phyloP scores from a whole-genome alignment of 1,139 yeast genomes.

The Hansenula sp. region DNA sequence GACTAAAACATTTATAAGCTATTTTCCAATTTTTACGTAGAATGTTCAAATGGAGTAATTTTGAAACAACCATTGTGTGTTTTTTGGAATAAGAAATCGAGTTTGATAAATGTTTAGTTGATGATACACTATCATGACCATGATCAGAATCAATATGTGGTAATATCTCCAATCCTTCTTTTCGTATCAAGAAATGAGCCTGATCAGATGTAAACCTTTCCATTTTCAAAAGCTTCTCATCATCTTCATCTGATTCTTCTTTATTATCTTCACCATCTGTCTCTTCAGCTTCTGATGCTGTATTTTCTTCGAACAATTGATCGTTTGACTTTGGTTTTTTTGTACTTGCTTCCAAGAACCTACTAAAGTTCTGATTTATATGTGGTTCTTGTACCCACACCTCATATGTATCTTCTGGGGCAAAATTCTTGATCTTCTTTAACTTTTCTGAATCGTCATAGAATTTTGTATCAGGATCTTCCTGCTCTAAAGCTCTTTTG shows the following conservation, averaged over 20 bases:
- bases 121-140: slow-evolving; percentile 7
- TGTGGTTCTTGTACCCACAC: slow-evolving; percentile 15
- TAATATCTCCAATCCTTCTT: slow-evolving; percentile 25
- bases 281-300: slow-evolving; percentile 3
- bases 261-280: slow-evolving; percentile 5
- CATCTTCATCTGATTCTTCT: slow-evolving; percentile 7
- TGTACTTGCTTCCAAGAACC: background rate
- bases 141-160: slow-evolving; percentile 17
- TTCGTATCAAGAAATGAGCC: slow-evolving; percentile 13
- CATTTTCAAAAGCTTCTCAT: background rate
- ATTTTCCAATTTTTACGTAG: slow-evolving; percentile 46
- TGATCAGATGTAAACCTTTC: slow-evolving; percentile 12
- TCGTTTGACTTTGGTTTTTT: background rate
- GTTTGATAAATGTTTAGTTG: slow-evolving; percentile 6
- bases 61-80: slow-evolving; percentile 15
- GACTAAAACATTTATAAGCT: slow-evolving; percentile 49
- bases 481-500: background rate
- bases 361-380: slow-evolving; percentile 7
- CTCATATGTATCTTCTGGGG: slow-evolving; percentile 19
- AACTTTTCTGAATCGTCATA: slow-evolving; percentile 4
- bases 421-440: slow-evolving; percentile 3
- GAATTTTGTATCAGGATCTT: background rate
- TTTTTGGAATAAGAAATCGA: slow-evolving; percentile 18
- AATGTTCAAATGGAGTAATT: slow-evolving; percentile 28
- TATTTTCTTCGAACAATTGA: background rate